phyloP scores from a whole-genome alignment of 805 yeast genomes.

The Saccharomycopsis selenospora region DNA sequence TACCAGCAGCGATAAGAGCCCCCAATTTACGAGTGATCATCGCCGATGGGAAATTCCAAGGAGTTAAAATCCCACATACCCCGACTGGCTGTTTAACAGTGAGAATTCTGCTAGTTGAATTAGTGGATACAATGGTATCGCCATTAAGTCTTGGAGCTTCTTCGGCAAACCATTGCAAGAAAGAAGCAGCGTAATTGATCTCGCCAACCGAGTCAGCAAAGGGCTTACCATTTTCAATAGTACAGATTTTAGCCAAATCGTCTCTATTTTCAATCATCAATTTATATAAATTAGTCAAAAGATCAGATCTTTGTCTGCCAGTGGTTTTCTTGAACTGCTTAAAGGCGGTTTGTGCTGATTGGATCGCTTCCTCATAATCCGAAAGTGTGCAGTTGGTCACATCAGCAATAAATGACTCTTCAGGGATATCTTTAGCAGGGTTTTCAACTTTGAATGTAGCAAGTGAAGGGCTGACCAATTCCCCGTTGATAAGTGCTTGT shows the following conservation, averaged over 20 bases:
- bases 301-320: slow-evolving; percentile 47
- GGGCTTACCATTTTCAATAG: slow-evolving; percentile 73
- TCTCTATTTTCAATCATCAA: slow-evolving; percentile 50
- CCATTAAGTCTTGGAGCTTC: slow-evolving; percentile 70
- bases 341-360: slow-evolving; percentile 49
- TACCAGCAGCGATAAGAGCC: slow-evolving; percentile 75
- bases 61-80: slow-evolving; percentile 70
- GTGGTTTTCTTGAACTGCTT: slow-evolving; percentile 43
- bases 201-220: slow-evolving; percentile 67
- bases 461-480: slow-evolving; percentile 48
- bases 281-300: slow-evolving; percentile 45
- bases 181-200: slow-evolving; percentile 55
- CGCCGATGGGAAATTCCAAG: slow-evolving; percentile 81
- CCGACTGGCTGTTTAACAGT: slow-evolving; percentile 72
- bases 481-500: slow-evolving; percentile 64
- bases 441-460: slow-evolving; percentile 53
- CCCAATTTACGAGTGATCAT: slow-evolving; percentile 71
- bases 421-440: slow-evolving; percentile 51
- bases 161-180: slow-evolving; percentile 76
- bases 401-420: slow-evolving; percentile 35
- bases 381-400: slow-evolving; percentile 47
- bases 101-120: slow-evolving; percentile 42
- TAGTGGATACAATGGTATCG: slow-evolving; percentile 53
- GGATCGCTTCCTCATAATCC: slow-evolving; percentile 46
- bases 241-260: slow-evolving; percentile 58